Conservation (phyloP, 352 stramenopile genomes). For the Phytophthora syringae region DNA sequence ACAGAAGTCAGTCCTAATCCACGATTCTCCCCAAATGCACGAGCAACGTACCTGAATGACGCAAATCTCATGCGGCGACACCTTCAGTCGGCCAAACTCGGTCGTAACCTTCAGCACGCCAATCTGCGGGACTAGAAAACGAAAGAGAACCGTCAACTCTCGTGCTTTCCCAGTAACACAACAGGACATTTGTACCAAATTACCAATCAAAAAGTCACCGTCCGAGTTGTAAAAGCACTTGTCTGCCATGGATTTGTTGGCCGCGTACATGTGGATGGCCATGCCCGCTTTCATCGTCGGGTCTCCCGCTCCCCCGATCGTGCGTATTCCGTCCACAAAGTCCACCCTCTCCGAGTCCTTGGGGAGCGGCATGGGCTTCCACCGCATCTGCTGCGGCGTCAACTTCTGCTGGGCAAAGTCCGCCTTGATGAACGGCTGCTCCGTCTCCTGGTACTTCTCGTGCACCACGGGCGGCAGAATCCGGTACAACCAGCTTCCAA, state of each 20-base stretch:
- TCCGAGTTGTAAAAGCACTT: slow-evolving; percentile 96
- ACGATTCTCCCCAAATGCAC: background rate
- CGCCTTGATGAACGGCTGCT: slow-evolving; percentile 60
- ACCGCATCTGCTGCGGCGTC: slow-evolving; percentile 93
- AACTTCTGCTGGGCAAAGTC: slow-evolving; percentile 76
- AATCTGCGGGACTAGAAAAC: slow-evolving; percentile 88
- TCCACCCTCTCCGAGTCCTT: slow-evolving; percentile 58
- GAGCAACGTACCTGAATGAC: slow-evolving; percentile 87
- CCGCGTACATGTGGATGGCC: slow-evolving; percentile 95
- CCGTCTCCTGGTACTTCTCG: slow-evolving; percentile 63
- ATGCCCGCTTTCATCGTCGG: slow-evolving; percentile 92
- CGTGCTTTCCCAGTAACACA: background rate
- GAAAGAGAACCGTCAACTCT: background rate
- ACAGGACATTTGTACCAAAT: background rate
- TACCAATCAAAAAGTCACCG: slow-evolving; percentile 95
- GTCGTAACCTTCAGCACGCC: slow-evolving; percentile 92
- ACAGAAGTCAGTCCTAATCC: background rate
- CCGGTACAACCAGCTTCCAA: slow-evolving; percentile 95
- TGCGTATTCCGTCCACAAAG: slow-evolving; percentile 91
- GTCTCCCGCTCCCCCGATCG: slow-evolving; percentile 88
- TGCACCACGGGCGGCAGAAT: slow-evolving; percentile 90
- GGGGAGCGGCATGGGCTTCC: slow-evolving; percentile 87
- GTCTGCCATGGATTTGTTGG: slow-evolving; percentile 90
- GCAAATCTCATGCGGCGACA: slow-evolving; percentile 92
- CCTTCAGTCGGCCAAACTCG: slow-evolving; percentile 91